These are phyloP conservation scores for Hortaea werneckii DNA, from an alignment of 2,329 filamentous ascomycete genomes.

Conservation along the genomic window DNA sequence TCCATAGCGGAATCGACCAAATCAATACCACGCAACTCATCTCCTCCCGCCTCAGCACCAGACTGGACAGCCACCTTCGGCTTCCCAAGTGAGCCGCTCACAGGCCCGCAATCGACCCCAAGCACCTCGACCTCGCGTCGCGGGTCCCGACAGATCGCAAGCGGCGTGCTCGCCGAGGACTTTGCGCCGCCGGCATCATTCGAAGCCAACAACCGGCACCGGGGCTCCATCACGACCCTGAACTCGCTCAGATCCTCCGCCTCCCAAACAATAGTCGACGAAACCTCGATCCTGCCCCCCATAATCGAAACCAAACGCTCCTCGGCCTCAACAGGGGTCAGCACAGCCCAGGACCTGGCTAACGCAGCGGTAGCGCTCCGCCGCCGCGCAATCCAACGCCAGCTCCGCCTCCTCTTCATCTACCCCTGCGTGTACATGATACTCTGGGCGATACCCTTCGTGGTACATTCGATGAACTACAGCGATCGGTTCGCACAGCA, in stretches of 20 bases:
- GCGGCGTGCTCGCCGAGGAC: constrained; percentile 14
- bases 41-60: constrained; percentile 8
- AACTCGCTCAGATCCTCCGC: constrained; percentile 11
- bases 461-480: constrained; percentile 53
- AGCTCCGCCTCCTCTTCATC: constrained; percentile 63
- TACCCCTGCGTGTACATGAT: constrained; percentile 64
- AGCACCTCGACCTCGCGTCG: constrained; percentile 16
- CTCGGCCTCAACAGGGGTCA: constrained; percentile 7
- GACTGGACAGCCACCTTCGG: constrained; percentile 8
- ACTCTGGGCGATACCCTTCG: constrained; percentile 64
- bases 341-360: constrained; percentile 6
- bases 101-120: background rate
- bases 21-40: constrained; percentile 2
- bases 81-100: background rate
- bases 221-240: constrained; percentile 14
- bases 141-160: constrained; percentile 16
- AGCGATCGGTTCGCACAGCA: constrained; percentile 40
- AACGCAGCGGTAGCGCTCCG: constrained; percentile 11
- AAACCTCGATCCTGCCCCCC: constrained; percentile 9
- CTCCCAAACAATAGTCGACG: constrained; percentile 5
- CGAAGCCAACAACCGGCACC: constrained; percentile 3
- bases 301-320: constrained; percentile 14
- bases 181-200: constrained; percentile 10
- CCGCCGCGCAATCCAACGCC: constrained; percentile 47
- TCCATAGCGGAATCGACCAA: background rate